Evolutionary conservation across 345 rosid genomes (phyloP).

Genomic region (Clausena lansium): DNA sequence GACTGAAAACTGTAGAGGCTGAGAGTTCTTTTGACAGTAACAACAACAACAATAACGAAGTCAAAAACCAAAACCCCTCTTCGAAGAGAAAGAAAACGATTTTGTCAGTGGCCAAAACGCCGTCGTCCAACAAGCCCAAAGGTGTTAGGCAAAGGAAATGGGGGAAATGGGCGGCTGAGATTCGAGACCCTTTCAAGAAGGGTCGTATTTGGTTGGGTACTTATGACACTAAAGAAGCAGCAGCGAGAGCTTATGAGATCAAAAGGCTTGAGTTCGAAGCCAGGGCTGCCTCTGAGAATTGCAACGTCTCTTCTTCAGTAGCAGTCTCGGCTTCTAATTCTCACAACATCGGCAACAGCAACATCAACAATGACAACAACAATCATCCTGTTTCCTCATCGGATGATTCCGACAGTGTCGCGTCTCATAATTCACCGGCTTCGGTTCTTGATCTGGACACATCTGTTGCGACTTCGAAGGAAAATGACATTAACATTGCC

Average conservation of each 20-base stretch:
- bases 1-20: conserved; percentile 23
- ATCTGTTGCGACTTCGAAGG: conserved; percentile 18
- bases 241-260: conserved; percentile 64
- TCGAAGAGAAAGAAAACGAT: conserved; percentile 22
- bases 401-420: conserved; percentile 44
- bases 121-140: conserved; percentile 22
- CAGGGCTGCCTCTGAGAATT: conserved; percentile 36
- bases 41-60: conserved; percentile 23
- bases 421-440: conserved; percentile 57
- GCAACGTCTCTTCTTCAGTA: conserved; percentile 12
- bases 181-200: conserved; percentile 56
- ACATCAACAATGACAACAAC: not conserved
- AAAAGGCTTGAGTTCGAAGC: conserved; percentile 64
- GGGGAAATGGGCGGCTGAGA: conserved; percentile 97
- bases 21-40: conserved; percentile 63
- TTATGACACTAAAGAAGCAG: conserved; percentile 64
- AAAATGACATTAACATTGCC: not conserved
- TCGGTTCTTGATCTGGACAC: conserved; percentile 53
- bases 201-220: conserved; percentile 83
- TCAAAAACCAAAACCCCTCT: conserved; percentile 28
- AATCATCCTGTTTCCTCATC: conserved; percentile 24
- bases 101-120: conserved; percentile 9
- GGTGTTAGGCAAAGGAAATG: conserved; percentile 86
- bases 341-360: not conserved
- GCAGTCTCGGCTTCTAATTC: conserved; percentile 13